A percentile compares a stretch with the other conserved stretches of the same genome.
Evolutionary conservation across 2,329 filamentous ascomycete genomes (phyloP).

Genomic region (Talaromyces sp.): DNA sequence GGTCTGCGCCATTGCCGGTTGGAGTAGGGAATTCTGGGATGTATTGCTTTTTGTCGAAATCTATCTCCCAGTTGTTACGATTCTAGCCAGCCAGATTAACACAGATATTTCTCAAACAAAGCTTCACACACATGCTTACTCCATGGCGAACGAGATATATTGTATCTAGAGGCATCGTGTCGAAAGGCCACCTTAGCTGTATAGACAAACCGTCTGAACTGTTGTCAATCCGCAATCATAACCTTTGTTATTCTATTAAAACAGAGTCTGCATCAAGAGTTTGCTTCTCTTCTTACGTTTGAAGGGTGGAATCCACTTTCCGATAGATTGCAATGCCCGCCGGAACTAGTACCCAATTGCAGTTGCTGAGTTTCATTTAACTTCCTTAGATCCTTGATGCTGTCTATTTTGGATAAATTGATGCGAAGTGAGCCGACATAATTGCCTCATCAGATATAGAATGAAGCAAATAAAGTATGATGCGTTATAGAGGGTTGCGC

Average conservation of each 20-base stretch:
- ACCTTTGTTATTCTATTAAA: background rate
- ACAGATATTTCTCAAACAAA: background rate
- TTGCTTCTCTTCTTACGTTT: background rate
- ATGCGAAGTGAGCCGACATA: background rate
- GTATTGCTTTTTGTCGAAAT: slow-evolving; percentile 76
- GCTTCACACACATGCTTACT: slow-evolving; percentile 49
- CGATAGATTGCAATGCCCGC: background rate
- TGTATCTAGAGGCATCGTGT: slow-evolving; percentile 61
- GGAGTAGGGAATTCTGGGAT: slow-evolving; percentile 69
- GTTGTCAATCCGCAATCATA: background rate
- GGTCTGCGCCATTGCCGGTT: slow-evolving; percentile 83
- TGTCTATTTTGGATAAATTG: background rate
- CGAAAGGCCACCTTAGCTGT: background rate
- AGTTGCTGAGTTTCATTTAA: background rate
- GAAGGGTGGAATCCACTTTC: background rate
- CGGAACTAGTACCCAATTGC: background rate
- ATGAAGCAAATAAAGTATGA: background rate
- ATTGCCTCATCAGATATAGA: background rate
- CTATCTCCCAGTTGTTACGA: slow-evolving; percentile 83
- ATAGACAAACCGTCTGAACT: background rate
- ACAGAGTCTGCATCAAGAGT: background rate
- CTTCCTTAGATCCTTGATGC: background rate
- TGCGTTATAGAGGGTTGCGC: background rate
- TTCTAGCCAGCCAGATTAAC: slow-evolving; percentile 58
- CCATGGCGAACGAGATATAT: slow-evolving; percentile 74